A percentile compares a stretch with the other conserved stretches of the same genome.
These are phyloP conservation scores for Candida fluviatilis DNA, from an alignment of 805 yeast species.

Conservation along the genomic window DNA sequence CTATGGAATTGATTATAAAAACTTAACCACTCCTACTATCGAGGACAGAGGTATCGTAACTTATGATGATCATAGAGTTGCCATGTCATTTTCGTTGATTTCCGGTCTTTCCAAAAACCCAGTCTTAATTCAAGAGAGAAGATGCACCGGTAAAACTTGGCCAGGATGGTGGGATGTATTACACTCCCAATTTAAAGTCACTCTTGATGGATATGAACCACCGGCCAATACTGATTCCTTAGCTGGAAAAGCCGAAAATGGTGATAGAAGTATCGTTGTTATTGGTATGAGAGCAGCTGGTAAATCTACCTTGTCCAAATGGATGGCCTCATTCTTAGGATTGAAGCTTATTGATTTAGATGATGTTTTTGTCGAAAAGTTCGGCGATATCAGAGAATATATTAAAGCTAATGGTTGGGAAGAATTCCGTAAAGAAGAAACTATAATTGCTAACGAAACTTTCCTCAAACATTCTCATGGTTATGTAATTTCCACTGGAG, in stretches of 20 bases:
- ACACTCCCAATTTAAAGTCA: slow-evolving; percentile 60
- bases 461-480: slow-evolving; percentile 40
- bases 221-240: slow-evolving; percentile 14
- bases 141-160: slow-evolving; percentile 97
- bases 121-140: slow-evolving; percentile 76
- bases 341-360: slow-evolving; percentile 76
- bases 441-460: slow-evolving; percentile 48
- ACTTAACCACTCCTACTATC: slow-evolving; percentile 50
- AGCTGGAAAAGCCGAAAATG: slow-evolving; percentile 27
- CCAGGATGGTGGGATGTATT: slow-evolving; percentile 99
- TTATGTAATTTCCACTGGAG: slow-evolving; percentile 87
- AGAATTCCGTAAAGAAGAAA: slow-evolving; percentile 71
- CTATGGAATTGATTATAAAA: slow-evolving; percentile 55
- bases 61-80: slow-evolving; percentile 96
- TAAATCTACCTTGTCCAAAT: slow-evolving; percentile 77
- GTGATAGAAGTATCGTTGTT: slow-evolving; percentile 60
- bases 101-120: slow-evolving; percentile 67
- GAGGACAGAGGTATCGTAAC: slow-evolving; percentile 60
- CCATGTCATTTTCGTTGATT: slow-evolving; percentile 90
- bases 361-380: slow-evolving; percentile 54
- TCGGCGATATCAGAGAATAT: slow-evolving; percentile 54
- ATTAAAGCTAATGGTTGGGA: slow-evolving; percentile 79
- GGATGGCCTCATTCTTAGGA: slow-evolving; percentile 70
- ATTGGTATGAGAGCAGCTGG: slow-evolving; percentile 99
- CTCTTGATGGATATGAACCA: slow-evolving; percentile 70